phyloP scores from a whole-genome alignment of 176 grass and related monocot species.

The Lolium multiflorum region DNA sequence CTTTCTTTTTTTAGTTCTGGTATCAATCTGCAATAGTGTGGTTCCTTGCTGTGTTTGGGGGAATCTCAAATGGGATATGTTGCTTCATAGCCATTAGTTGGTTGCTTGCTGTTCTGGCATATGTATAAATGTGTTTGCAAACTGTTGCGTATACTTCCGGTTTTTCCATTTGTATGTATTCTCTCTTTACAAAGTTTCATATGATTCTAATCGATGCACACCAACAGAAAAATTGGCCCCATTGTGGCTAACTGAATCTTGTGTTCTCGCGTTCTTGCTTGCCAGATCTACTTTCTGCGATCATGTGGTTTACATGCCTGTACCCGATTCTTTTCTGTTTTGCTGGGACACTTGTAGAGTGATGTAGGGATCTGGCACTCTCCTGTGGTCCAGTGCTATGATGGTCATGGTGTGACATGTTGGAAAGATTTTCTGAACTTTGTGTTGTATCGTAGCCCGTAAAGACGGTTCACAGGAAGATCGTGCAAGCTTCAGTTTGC shows the following conservation, averaged over 20 bases:
- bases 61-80: slow-evolving; percentile 22
- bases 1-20: slow-evolving; percentile 2
- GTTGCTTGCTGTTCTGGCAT: slow-evolving; percentile 20
- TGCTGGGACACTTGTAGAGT: background rate
- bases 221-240: background rate
- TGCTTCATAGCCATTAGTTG: slow-evolving; percentile 15
- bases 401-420: slow-evolving; percentile 25
- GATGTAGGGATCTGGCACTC: background rate
- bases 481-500: background rate
- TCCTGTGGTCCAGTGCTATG: slow-evolving; percentile 43
- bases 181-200: slow-evolving; percentile 15
- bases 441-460: slow-evolving; percentile 1
- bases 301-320: slow-evolving; percentile 33
- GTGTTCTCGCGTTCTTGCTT: slow-evolving; percentile 35
- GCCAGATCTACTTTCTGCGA: slow-evolving; percentile 35
- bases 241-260: slow-evolving; percentile 7
- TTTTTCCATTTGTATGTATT: slow-evolving; percentile 6
- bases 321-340: slow-evolving; percentile 41
- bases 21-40: slow-evolving; percentile 20
- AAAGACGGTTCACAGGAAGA: slow-evolving; percentile 8
- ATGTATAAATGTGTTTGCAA: background rate
- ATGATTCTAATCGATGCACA: slow-evolving; percentile 15
- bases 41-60: background rate
- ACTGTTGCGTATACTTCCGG: background rate
- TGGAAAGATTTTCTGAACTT: slow-evolving; percentile 27